Base-by-base conservation (phyloP, 345 rosid genomes). In the Acer yangbiense region DNA sequence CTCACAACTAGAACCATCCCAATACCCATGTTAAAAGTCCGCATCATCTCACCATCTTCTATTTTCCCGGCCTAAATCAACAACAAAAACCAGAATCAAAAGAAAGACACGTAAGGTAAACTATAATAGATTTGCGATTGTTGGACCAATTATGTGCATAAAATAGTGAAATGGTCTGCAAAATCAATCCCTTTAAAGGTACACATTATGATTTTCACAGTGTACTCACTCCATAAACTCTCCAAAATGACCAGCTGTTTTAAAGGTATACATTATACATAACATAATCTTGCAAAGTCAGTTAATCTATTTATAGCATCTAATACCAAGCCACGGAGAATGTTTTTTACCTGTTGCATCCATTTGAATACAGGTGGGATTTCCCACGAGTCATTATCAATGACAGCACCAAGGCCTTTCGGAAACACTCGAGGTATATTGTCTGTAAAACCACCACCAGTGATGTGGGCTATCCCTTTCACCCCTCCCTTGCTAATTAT, bases 391-490 rank as follows among this genome's bases (percentile, higher is more conserved):
- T 88, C 83, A 0, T 86, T 82, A 63, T 86, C 78, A 35, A 94
- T 85, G 67, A 79, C 79, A 80, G 95, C 97, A 78, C 99, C 98
- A 68, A 92, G 86, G 63, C 93, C 98, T 60, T 89, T 76, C 0
- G 98, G 99, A 72, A 96, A 87, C n/a, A 92, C 89, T 63, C 98
- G 85, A 17, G 97, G 98, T 52, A 92, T 92, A 80, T 94, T 94
- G 79, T 96, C 98, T 0, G 98, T 94, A 77, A 96, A 91, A 61
- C 98, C 98, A 76, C 99, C 99, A 46, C 98, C 98, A 6, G 98
- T 96, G 57, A 92, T 87, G 81, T 92, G 98, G 44, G 98, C 98
- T 80, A 94, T 77, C 46, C 98, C 97, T 80, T 92, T 96, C 57
- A 94, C 95, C 48, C 97, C 98, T 81, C 98, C 98, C 82, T 82